Base-by-base conservation (phyloP, 2,329 filamentous ascomycete genomes). In the Diaporthe velutina region DNA sequence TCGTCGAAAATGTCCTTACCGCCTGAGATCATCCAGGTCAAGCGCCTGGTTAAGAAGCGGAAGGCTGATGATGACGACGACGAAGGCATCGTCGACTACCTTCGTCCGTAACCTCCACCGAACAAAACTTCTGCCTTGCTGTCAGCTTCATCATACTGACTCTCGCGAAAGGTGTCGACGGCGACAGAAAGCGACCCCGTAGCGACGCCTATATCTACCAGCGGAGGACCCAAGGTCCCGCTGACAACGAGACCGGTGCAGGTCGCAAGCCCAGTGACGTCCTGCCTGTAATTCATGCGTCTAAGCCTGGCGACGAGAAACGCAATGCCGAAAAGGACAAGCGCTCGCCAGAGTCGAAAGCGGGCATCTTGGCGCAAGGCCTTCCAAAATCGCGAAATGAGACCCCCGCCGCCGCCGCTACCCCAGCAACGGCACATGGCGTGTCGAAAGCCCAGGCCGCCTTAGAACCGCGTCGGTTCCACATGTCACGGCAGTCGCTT, bases 21-120 rank as follows among this genome's bases (percentile, higher is more conserved):
- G 33, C 90, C 90, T 35, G 87, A 90, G 76, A 83, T 89, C 66
- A 91, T 92, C 81, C 88, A 88, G 74, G 88, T 92, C 77, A 91
- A 91, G 85, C 73, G 75, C 68, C 58, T 76, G 30, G 50, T 64
- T 9, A 72, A 72, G 45, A 76, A 76, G 73, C 89, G 90, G 79
- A 91, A 91, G 83, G 87, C 88, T 54, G 87, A 86, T 68, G 88
- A 87, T 22, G 86, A 89, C 70, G 88, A 87, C 15, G 87, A 89
- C 74, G 85, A 87, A 45, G 83, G 84, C 17, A 88, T 89, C 4
- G 87, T 91, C 68, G 86, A 89, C 71, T 90, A 89, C 78, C 85
- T 91, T 61, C 86, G 89, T 91, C 79, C 76, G 87, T 83, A 67
- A 71, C 66, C 30, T 48, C 54, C 74, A 70, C 68, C 40, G 25